phyloP scores from a whole-genome alignment of 2,329 filamentous ascomycete genomes.

The Penicillium polonicum region DNA sequence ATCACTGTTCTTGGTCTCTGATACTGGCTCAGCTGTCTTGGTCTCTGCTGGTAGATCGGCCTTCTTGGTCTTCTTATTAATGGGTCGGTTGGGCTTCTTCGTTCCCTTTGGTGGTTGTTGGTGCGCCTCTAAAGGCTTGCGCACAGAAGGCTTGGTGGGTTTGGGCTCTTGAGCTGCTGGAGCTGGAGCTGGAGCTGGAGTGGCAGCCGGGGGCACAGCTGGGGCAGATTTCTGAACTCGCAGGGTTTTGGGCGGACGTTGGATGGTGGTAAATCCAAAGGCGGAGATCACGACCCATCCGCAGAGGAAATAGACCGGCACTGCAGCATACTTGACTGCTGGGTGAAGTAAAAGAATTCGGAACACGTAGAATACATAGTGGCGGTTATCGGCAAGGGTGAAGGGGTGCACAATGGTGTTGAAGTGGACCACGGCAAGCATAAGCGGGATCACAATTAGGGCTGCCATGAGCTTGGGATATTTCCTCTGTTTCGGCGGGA shows the following conservation, averaged over 20 bases:
- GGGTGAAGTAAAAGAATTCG: constrained; percentile 70
- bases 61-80: constrained; percentile 23
- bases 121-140: constrained; percentile 3
- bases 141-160: background rate
- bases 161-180: constrained; percentile 1
- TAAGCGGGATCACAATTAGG: constrained; percentile 40
- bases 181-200: background rate
- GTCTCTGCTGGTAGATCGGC: constrained; percentile 8
- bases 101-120: constrained; percentile 23
- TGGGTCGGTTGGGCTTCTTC: constrained; percentile 24
- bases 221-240: constrained; percentile 15
- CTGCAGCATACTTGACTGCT: constrained; percentile 64
- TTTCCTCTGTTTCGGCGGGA: constrained; percentile 31
- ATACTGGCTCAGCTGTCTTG: background rate
- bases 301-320: constrained; percentile 68
- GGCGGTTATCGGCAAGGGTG: constrained; percentile 90
- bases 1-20: background rate
- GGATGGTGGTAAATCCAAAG: constrained; percentile 50
- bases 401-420: constrained; percentile 97
- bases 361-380: constrained; percentile 98
- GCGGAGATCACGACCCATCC: constrained; percentile 67
- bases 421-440: constrained; percentile 60
- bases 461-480: constrained; percentile 43
- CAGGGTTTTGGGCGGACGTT: constrained; percentile 22
- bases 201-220: constrained; percentile 13